Conservation (phyloP, 169 alveolate species). For the Toxoplasma gondii region DNA sequence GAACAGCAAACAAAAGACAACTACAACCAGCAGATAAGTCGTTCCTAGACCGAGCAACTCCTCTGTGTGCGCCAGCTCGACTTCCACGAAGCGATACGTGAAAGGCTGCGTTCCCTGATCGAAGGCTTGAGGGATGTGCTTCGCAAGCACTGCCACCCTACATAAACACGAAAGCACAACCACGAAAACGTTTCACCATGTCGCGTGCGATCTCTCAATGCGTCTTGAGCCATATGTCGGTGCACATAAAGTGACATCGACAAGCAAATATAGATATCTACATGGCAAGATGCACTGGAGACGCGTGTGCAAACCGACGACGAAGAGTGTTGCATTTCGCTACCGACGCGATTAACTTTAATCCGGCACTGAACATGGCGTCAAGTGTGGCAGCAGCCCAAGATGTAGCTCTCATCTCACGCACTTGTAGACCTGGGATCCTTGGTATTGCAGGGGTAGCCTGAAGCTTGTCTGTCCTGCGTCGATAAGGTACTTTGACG, state of each 20-base stretch:
- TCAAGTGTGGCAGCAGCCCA: not conserved
- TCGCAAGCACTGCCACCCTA: slow-evolving; percentile 58
- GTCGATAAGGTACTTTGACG: not conserved
- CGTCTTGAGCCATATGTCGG: not conserved
- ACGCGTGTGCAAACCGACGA: too few species aligned
- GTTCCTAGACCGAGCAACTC: not conserved
- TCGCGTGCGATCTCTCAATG: not conserved
- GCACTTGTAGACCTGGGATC: slow-evolving; percentile 16
- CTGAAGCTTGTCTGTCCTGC: slow-evolving; percentile 27
- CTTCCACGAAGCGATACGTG: slow-evolving; percentile 50
- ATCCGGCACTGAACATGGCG: too few species aligned
- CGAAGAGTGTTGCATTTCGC: too few species aligned
- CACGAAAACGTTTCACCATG: not conserved
- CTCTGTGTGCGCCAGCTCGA: not conserved
- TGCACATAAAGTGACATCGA: not conserved
- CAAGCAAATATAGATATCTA: not conserved
- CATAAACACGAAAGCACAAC: not conserved
- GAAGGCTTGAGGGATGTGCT: not conserved
- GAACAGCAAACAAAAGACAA: not conserved
- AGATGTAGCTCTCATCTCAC: not conserved
- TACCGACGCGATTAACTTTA: too few species aligned
- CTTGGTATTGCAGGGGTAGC: not conserved
- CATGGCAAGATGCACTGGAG: too few species aligned
- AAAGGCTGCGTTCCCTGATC: slow-evolving; percentile 40
- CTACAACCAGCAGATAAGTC: not conserved